Evolutionary conservation across 345 rosid species (phyloP).

Genomic region (Hypericum androsaemum): DNA sequence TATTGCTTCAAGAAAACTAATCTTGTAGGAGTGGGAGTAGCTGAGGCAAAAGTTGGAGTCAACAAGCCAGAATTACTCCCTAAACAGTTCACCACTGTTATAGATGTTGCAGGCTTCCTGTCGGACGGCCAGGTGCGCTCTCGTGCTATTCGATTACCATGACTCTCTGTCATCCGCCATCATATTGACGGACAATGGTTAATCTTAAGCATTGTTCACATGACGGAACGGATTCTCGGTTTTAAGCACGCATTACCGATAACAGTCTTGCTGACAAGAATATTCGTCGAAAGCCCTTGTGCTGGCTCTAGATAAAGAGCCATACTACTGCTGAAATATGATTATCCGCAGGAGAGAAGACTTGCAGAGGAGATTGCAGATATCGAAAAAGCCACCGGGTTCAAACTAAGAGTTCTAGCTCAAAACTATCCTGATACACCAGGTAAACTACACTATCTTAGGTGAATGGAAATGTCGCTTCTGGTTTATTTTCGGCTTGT

Average conservation of each 20-base stretch:
- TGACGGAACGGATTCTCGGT: too few species aligned
- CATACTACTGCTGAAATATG: background rate
- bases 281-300: too few species aligned
- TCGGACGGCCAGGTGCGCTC: constrained; percentile 74
- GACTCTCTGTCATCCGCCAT: too few species aligned
- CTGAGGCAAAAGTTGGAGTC: constrained; percentile 74
- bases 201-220: too few species aligned
- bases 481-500: too few species aligned
- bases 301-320: background rate
- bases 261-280: too few species aligned
- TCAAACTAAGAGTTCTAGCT: constrained; percentile 73
- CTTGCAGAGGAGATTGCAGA: constrained; percentile 52
- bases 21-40: constrained; percentile 39
- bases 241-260: too few species aligned
- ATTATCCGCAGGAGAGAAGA: constrained; percentile 60
- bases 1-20: background rate
- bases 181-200: too few species aligned
- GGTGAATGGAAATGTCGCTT: too few species aligned
- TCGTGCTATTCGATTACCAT: background rate
- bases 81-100: constrained; percentile 63
- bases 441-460: constrained; percentile 27
- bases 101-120: constrained; percentile 87
- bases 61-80: constrained; percentile 94
- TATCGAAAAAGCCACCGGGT: constrained; percentile 82
- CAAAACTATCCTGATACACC: constrained; percentile 95